phyloP scores from a whole-genome alignment of 345 rosid genomes.

The Syzygium aqueum region DNA sequence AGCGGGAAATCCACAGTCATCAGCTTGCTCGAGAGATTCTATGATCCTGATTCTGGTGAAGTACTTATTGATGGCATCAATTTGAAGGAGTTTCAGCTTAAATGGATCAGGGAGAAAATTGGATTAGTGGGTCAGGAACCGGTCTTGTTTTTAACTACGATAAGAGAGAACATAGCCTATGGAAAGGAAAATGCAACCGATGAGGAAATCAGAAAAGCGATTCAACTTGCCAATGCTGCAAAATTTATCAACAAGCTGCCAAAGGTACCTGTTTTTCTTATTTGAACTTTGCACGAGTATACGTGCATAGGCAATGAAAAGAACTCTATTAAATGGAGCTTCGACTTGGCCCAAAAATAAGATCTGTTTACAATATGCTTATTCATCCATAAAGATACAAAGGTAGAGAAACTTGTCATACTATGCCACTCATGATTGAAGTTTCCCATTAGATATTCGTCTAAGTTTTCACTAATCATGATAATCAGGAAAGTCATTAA shows the following conservation, averaged over 20 bases:
- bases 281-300: neutral
- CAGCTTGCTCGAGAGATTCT: constrained; percentile 59
- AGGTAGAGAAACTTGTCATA: neutral
- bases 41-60: constrained; percentile 63
- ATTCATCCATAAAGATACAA: neutral
- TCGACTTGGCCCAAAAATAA: neutral
- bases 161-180: constrained; percentile 57
- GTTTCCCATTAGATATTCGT: neutral
- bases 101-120: constrained; percentile 47
- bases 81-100: constrained; percentile 41
- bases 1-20: constrained; percentile 75
- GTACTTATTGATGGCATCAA: constrained; percentile 47
- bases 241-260: constrained; percentile 57
- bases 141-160: constrained; percentile 37
- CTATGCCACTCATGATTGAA: neutral
- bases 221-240: constrained; percentile 54
- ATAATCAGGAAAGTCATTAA: neutral
- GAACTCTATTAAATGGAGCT: neutral
- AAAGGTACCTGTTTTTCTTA: constrained; percentile 17
- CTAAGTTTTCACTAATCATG: neutral
- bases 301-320: neutral
- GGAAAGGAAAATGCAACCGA: constrained; percentile 53
- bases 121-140: constrained; percentile 74
- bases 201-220: constrained; percentile 43
- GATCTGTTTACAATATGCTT: neutral